Evolutionary conservation across 2,329 filamentous ascomycete genomes (phyloP), one percentile per base, ranked within the genome.

Genomic region (Paracorniculantispora psalliotae): DNA sequence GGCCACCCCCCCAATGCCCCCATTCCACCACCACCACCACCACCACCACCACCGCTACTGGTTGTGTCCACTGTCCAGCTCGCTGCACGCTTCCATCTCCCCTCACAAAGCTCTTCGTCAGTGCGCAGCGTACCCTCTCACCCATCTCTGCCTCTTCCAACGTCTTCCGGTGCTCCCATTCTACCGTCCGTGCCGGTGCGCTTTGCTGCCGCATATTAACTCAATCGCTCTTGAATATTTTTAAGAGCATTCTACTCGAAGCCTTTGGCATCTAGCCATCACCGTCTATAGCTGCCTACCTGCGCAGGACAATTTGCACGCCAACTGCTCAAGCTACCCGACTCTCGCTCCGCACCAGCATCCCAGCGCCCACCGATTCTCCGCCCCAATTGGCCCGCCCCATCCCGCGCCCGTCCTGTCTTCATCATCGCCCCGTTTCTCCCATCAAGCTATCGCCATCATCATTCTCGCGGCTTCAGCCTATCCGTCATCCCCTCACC

Each of bases 381-480:
- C 57, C 41, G 30, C 53, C 23, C 49, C 57, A 48, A 59, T 59
- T 59, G 57, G 57, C 41, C 49, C 54, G 44, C 48, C 49, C 50
- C 50, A 47, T 58, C 49, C 55, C 39, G 41, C 23, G 30, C 43
- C 30, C 28, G 28, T 28, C 48, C 19, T 37, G 30, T 49, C 53
- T 30, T 47, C 21, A 39, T 28, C 28, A 49, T 57, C 41, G 53
- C 43, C 48, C 48, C 53, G n/a, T 47, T 30, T 10, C 28, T 21
- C 21, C 35, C 26, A 17, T 21, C 47, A 30, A 33, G 23, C 25
- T 41, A 39, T 57, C 47, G 33, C 41, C 44, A 28, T 46, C n/a
- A 30, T 28, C 26, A n/a, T 23, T 13, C 25, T n/a, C 23, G 10
- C 15, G 10, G 23, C 47, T 25, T 30, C 9, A 28, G 23, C 15